phyloP scores from a whole-genome alignment of 2,329 filamentous ascomycete genomes.

The Colletotrichum echinochloae region DNA sequence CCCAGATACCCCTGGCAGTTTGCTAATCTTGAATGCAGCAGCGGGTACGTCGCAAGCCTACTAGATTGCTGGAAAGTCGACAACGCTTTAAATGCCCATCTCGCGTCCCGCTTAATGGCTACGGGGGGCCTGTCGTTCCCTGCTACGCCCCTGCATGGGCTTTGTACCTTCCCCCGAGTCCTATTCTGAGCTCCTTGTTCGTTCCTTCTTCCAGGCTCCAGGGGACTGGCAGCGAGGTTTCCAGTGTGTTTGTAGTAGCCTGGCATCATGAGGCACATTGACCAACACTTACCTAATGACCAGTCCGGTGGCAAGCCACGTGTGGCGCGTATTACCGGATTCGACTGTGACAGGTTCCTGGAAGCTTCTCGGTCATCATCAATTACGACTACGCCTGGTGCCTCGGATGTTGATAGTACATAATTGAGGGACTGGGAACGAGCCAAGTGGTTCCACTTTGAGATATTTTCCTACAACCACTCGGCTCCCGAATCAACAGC shows the following conservation, averaged over 20 bases:
- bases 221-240: neutral
- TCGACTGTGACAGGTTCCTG: constrained; percentile 15
- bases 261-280: no score
- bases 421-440: neutral
- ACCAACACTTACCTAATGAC: neutral
- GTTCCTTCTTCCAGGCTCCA: neutral
- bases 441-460: no score
- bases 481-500: neutral
- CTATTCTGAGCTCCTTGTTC: neutral
- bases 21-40: constrained; percentile 38
- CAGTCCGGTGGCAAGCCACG: constrained; percentile 11
- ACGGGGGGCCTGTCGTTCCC: constrained; percentile 17
- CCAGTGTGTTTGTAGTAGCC: no score
- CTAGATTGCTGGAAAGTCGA: constrained; percentile 22
- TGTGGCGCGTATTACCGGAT: constrained; percentile 31
- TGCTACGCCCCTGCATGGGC: constrained; percentile 21
- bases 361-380: constrained; percentile 36
- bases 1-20: constrained; percentile 35
- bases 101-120: constrained; percentile 36
- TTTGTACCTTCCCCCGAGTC: constrained; percentile 8
- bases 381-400: constrained; percentile 35
- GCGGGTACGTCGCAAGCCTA: constrained; percentile 34
- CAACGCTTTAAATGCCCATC: constrained; percentile 7
- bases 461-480: neutral
- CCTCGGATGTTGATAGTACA: constrained; percentile 15